Base-by-base conservation (phyloP, 1,139 yeast genomes). In the Protomyces gravidus region DNA sequence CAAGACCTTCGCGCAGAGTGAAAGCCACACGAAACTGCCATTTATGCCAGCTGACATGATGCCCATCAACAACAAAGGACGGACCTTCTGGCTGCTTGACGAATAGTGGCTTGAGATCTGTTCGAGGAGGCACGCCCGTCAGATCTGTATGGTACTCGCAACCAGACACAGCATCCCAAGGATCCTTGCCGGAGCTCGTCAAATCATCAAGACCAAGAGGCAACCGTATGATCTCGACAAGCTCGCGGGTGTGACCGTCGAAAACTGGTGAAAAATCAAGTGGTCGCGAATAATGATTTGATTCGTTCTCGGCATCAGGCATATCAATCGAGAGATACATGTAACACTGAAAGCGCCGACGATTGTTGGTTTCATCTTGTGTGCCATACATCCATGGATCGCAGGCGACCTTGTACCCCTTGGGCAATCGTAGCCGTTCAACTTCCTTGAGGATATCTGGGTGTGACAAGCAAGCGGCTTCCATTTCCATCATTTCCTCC, bases 351-450 rank as follows among this genome's bases (percentile, higher is more conserved):
- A 85, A 90, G 65, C 86, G 78, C 72, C 92, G 79, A 69, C 83
- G 83, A 53, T 83, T 77, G 55, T 85, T 80, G 53, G 88, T 92
- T 83, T 89, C 85, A 74, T 90, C 90, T 70, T 86, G 92, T 69
- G 82, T 84, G 63, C 92, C 92, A 69, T 85, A 84, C 57, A 90
- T 84, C 96, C 85, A 86, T 67, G 85, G 90, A 69, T 86, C 94
- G 75, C 90, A 84, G 76, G 83, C 85, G 61, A 84, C 79, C 67
- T 82, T 80, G 72, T 80, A 76, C 86, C 85, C 85, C 48, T 84
- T 85, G 56, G 72, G 72, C 61, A 67, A 26, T 61, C 64, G 9
- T 65, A 85, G 72, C 55, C 92, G 90, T 49, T 85, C 80, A 62
- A 84, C 69, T 59, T 76, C 81, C 76, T 89, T 84, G 74, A 85